These are phyloP conservation scores for Cucurbita argyrosperma DNA, from an alignment of 306 rosid species.

Conservation along the genomic window DNA sequence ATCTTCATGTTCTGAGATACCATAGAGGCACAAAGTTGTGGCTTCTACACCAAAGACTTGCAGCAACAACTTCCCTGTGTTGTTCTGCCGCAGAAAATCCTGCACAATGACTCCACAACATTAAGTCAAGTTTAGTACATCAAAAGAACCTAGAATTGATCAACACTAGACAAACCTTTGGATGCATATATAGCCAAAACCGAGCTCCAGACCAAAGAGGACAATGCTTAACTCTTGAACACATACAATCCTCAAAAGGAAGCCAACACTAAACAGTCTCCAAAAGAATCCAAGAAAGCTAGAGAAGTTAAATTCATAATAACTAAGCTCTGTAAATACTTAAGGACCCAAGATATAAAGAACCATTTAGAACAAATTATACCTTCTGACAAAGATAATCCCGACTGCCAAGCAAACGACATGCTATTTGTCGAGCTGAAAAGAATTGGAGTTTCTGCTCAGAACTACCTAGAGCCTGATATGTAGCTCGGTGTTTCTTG, in stretches of 20 bases:
- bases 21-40: constrained; percentile 70
- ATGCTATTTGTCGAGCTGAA: constrained; percentile 86
- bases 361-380: not conserved
- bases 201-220: constrained; percentile 46
- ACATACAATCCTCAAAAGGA: constrained; percentile 78
- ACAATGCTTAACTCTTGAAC: constrained; percentile 38
- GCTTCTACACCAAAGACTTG: constrained; percentile 75
- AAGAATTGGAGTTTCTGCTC: constrained; percentile 65
- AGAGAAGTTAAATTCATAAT: not conserved
- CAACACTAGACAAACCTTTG: constrained; percentile 41
- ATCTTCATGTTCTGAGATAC: constrained; percentile 75
- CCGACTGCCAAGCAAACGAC: constrained; percentile 85
- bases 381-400: constrained; percentile 96
- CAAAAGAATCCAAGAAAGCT: not conserved
- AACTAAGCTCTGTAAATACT: not conserved
- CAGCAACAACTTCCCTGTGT: constrained; percentile 84
- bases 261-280: constrained; percentile 70
- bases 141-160: not conserved
- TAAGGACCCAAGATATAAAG: not conserved
- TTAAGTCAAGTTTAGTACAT: not conserved
- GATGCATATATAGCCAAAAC: constrained; percentile 97
- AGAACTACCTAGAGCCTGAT: constrained; percentile 56
- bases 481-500: constrained; percentile 74
- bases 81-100: constrained; percentile 92
- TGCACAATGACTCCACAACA: constrained; percentile 8